phyloP scores from a whole-genome alignment of 768 basidiomycete genomes.

The Clitopilus passeckerianus region DNA sequence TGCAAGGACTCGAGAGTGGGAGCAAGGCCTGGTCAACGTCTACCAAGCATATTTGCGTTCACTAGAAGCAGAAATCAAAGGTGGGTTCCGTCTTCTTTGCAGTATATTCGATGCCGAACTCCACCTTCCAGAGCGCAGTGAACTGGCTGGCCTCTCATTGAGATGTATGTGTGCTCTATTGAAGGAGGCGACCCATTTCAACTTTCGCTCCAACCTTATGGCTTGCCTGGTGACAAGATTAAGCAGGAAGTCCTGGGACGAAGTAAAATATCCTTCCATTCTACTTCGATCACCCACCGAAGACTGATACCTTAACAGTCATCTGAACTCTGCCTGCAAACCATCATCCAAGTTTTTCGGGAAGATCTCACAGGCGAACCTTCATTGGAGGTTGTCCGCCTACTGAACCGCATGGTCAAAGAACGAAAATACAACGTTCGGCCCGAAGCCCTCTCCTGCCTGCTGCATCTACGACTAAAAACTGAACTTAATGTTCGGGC shows the following conservation, averaged over 20 bases:
- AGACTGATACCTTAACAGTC: conserved; percentile 39
- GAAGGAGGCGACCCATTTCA: conserved; percentile 88
- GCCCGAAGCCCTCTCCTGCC: conserved; percentile 80
- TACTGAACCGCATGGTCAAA: conserved; percentile 94
- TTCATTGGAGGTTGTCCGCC: conserved; percentile 85
- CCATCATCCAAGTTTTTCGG: conserved; percentile 78
- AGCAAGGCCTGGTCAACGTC: conserved; percentile 83
- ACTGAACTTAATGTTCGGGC: conserved; percentile 80
- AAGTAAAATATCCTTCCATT: conserved; percentile 43
- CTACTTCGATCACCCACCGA: neutral
- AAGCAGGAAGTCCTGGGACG: conserved; percentile 86
- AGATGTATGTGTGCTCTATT: conserved; percentile 87
- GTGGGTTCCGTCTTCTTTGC: conserved; percentile 30
- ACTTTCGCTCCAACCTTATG: conserved; percentile 92
- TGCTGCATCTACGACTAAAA: conserved; percentile 82
- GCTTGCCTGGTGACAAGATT: conserved; percentile 77
- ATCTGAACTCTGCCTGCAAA: conserved; percentile 80
- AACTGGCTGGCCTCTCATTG: conserved; percentile 64
- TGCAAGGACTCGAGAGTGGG: conserved; percentile 85
- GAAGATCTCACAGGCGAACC: conserved; percentile 75
- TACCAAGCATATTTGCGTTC: conserved; percentile 88
- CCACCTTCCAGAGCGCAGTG: conserved; percentile 47
- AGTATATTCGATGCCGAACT: too few relatives aligned
- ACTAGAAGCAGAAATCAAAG: conserved; percentile 85
- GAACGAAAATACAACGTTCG: conserved; percentile 88